A percentile compares a stretch with the other conserved stretches of the same genome.
phyloP scores from a whole-genome alignment of 2,329 filamentous ascomycete species.

The Lasiodiplodia sp. region DNA sequence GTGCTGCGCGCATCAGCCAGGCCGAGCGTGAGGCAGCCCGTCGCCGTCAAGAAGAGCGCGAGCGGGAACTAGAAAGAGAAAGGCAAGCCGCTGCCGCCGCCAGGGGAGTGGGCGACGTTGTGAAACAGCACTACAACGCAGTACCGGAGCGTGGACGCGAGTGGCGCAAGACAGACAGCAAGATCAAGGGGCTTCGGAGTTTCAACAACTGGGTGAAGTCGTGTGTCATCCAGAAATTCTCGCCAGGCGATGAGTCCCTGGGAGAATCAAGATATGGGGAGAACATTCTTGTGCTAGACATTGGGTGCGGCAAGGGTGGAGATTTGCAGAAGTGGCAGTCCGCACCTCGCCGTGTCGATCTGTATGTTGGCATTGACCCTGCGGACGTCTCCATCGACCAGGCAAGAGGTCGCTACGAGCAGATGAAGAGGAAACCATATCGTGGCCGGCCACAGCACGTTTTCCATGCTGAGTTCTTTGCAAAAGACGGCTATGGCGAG shows the following conservation, averaged over 20 bases:
- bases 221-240: conserved; percentile 95
- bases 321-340: conserved; percentile 96
- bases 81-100: conserved; percentile 24
- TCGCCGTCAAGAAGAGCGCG: conserved; percentile 53
- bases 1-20: conserved; percentile 66
- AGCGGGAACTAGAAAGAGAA: conserved; percentile 56
- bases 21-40: conserved; percentile 73
- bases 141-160: conserved; percentile 92
- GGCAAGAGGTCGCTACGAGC: conserved; percentile 81
- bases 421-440: conserved; percentile 69
- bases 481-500: conserved; percentile 92
- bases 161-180: conserved; percentile 92
- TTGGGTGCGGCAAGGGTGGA: conserved; percentile 96
- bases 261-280: conserved; percentile 50
- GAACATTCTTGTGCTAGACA: conserved; percentile 81
- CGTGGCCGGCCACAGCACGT: conserved; percentile 60
- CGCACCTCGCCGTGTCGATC: conserved; percentile 85
- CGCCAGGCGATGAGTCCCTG: conserved; percentile 52
- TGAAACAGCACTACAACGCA: conserved; percentile 93
- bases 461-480: conserved; percentile 86
- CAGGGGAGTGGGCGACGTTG: conserved; percentile 76
- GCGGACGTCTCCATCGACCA: conserved; percentile 92
- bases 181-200: conserved; percentile 90
- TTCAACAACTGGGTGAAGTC: conserved; percentile 99
- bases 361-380: conserved; percentile 94